Evolutionary conservation across 306 rosid genomes (phyloP).

Genomic region (Pyrus communis): DNA sequence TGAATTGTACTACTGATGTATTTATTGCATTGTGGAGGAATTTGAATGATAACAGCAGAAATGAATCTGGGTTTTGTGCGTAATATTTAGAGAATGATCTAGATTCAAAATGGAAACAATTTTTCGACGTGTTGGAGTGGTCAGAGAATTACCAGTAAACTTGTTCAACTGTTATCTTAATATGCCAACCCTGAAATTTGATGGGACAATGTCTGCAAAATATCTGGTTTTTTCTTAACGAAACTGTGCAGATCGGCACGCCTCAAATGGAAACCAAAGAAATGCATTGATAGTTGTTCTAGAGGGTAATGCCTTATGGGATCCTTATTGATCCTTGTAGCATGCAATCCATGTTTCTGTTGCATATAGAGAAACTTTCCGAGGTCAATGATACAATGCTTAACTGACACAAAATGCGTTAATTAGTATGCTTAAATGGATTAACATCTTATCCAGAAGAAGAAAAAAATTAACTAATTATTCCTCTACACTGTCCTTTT

Average conservation of each 20-base stretch:
- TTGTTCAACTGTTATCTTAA: not conserved
- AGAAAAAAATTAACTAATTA: not conserved
- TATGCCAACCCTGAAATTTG: not conserved
- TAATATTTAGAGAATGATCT: not conserved
- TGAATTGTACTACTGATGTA: not conserved
- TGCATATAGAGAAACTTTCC: not conserved
- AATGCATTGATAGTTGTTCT: not conserved
- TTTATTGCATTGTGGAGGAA: not conserved
- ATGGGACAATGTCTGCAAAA: not conserved
- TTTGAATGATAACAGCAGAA: not conserved
- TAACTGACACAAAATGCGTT: not conserved
- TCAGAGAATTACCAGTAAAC: not conserved
- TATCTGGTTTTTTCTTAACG: not conserved
- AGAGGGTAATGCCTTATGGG: not conserved
- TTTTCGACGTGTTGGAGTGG: not conserved
- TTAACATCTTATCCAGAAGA: not conserved
- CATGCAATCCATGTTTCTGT: not conserved
- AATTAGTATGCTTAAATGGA: not conserved
- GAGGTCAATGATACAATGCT: not conserved
- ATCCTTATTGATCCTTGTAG: not conserved
- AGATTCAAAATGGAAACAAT: not conserved
- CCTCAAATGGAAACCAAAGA: not conserved
- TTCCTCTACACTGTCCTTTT: not conserved
- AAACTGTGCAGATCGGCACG: not conserved
- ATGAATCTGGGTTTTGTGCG: not conserved